Percentiles rank a stretch among this genome's conserved stretches.
Conservation (phyloP, 1,284 basidiomycete genomes). For the Blastosporella zonata region DNA sequence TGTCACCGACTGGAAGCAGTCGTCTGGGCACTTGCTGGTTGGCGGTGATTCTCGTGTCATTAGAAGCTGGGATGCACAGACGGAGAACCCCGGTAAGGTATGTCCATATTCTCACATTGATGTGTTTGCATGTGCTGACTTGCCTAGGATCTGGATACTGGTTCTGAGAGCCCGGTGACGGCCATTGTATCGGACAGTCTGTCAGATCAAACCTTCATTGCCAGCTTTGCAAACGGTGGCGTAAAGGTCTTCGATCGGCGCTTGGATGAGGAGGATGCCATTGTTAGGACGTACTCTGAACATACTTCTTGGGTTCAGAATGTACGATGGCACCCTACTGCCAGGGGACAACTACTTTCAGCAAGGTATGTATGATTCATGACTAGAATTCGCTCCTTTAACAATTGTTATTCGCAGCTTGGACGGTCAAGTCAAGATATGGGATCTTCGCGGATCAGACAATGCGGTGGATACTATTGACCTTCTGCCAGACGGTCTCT, state of each 20-base stretch:
- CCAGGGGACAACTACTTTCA: constrained; percentile 79
- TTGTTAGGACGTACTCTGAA: constrained; percentile 79
- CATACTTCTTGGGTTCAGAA: constrained; percentile 93
- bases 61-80: constrained; percentile 93
- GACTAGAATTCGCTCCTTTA: background rate
- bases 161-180: constrained; percentile 88
- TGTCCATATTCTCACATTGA: constrained; percentile 24
- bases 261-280: constrained; percentile 79
- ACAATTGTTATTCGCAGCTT: constrained; percentile 46
- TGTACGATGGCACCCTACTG: constrained; percentile 81
- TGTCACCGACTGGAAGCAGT: constrained; percentile 93
- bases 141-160: constrained; percentile 79
- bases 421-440: constrained; percentile 89
- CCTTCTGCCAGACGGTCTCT: constrained; percentile 70
- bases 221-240: constrained; percentile 91
- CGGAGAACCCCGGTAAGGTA: constrained; percentile 82
- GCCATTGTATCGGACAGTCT: constrained; percentile 80
- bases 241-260: constrained; percentile 93
- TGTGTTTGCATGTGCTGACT: constrained; percentile 11
- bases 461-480: constrained; percentile 65
- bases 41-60: constrained; percentile 91
- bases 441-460: constrained; percentile 82
- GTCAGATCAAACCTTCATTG: constrained; percentile 79
- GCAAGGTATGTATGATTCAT: constrained; percentile 57
- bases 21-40: constrained; percentile 79